Evolutionary conservation across 805 yeast genomes (phyloP), one percentile per base, ranked within the genome.

Genomic region (Saccharomycopsis javanensis): DNA sequence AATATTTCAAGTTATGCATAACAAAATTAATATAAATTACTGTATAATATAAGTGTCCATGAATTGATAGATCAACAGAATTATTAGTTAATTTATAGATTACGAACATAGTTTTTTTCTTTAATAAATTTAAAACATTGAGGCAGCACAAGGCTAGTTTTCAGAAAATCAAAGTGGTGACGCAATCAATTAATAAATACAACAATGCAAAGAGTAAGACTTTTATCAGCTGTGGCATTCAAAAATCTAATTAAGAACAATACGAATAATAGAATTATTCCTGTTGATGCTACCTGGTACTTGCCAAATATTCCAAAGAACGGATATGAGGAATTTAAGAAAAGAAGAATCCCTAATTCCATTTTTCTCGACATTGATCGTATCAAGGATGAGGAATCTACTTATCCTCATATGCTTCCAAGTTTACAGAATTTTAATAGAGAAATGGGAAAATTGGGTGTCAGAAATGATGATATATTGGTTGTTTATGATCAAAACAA

Each of bases 401-500:
- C 78, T 16, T 91, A 79, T 65, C 97, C 99, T 1, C 98, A 94
- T 66, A 94, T 91, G 97, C 74, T 91, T 11, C 98, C 98, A 1
- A 69, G 76, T 5, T 67, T 73, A 28, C 72, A 70, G 1, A 75
- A 74, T 3, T 92, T 89, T 69, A 79, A 80, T 54, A 51, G 64
- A 4, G 76, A 79, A 1, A 74, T 83, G 63, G 70, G 78, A 10
- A 65, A 76, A 15, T 68, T 88, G 58, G 94, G 94, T 1, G 66
- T 88, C 30, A 62, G 65, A 2, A 71, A 71, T 27, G 71, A 73
- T 53, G 94, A 91, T 62, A 71, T 74, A 13, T 67, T 94, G 42
- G 85, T 94, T 10, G 80, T 94, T 11, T 94, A 94, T 68, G 99
- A 94, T 70, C 82, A 83, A 62, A 77, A 79, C 53, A 96, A 96